phyloP scores from a whole-genome alignment of 805 yeast genomes.

The Starmerella sirachaensis region DNA sequence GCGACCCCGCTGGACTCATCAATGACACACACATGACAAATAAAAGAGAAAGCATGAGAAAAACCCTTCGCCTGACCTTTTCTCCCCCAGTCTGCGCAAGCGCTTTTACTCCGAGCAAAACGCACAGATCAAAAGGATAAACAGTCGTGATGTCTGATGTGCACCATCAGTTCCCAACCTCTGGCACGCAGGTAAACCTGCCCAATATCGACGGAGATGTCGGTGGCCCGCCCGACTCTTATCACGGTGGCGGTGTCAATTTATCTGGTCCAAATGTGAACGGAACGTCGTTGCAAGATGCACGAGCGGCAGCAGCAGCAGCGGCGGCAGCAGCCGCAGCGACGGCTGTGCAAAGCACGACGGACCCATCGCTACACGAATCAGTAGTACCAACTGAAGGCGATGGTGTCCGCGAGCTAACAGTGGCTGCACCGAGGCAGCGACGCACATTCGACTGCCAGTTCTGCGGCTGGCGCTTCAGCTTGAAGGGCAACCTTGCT shows the following conservation, averaged over 20 bases:
- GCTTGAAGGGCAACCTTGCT: conserved; percentile 61
- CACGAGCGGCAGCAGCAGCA: conserved; percentile 6
- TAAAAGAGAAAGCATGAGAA: no score
- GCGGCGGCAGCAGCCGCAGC: conserved; percentile 8
- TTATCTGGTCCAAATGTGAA: no score
- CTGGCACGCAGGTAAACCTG: conserved; percentile 6
- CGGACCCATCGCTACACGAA: conserved; percentile 8
- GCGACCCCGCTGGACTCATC: no score
- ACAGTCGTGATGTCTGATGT: conserved; percentile 4
- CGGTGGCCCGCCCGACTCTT: not conserved
- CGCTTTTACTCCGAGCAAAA: conserved; percentile 8
- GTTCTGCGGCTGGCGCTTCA: conserved; percentile 59
- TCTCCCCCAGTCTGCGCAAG: no score
- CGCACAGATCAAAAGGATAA: conserved; percentile 5
- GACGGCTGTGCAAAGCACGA: conserved; percentile 6
- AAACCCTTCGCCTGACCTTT: no score
- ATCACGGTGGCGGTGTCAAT: no score
- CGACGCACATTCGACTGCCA: conserved; percentile 48
- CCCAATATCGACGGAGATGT: not conserved
- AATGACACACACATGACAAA: no score
- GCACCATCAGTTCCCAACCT: conserved; percentile 6
- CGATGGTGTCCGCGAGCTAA: conserved; percentile 1
- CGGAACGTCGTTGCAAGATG: no score
- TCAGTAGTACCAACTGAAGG: not conserved
- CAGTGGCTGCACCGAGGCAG: conserved; percentile 26